Evolutionary conservation across 495 filamentous ascomycete species (phyloP).

Genomic region (Penicillium coprophilum): DNA sequence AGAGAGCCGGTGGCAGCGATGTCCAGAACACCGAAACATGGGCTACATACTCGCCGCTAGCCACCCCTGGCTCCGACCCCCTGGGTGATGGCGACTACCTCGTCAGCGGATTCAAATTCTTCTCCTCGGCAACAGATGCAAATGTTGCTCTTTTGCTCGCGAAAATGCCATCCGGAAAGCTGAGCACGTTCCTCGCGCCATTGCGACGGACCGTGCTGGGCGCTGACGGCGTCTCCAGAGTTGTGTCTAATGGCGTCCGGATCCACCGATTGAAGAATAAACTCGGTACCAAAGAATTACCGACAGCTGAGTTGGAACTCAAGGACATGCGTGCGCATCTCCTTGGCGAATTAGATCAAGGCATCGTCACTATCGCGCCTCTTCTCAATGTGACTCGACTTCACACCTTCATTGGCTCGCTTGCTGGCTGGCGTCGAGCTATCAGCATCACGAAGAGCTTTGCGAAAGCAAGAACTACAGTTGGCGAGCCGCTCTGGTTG

Average conservation of each 20-base stretch:
- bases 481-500: constrained; percentile 51
- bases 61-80: constrained; percentile 13
- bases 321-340: constrained; percentile 62
- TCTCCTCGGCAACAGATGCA: constrained; percentile 72
- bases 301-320: constrained; percentile 70
- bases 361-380: constrained; percentile 64
- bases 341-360: constrained; percentile 60
- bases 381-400: constrained; percentile 69
- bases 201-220: constrained; percentile 48
- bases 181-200: constrained; percentile 69
- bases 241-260: constrained; percentile 58
- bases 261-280: constrained; percentile 71
- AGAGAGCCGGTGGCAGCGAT: constrained; percentile 72
- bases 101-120: constrained; percentile 74
- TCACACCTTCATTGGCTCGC: constrained; percentile 58
- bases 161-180: constrained; percentile 51
- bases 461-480: constrained; percentile 52
- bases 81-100: constrained; percentile 35
- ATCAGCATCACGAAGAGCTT: constrained; percentile 61
- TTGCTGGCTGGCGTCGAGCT: constrained; percentile 59
- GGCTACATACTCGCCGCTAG: constrained; percentile 43
- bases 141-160: constrained; percentile 70
- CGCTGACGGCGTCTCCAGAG: constrained; percentile 20
- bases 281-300: constrained; percentile 65
- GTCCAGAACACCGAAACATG: constrained; percentile 69